A percentile compares a stretch with the other conserved stretches of the same genome.
Evolutionary conservation across 495 filamentous ascomycete species (phyloP).

Genomic region (Trichoderma asperelloides): DNA sequence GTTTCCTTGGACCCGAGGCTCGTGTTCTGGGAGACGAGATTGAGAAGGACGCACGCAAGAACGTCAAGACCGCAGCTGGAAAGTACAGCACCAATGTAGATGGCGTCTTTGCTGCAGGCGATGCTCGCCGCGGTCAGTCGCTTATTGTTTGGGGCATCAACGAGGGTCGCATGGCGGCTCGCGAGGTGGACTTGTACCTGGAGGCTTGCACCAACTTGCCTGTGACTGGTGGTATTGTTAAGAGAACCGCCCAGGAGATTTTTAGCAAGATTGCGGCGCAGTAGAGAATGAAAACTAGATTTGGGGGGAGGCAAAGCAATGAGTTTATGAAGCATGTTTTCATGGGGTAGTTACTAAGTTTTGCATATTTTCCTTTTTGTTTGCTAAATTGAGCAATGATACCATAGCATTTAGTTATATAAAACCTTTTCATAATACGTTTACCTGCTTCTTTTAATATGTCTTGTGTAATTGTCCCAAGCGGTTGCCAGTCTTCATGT

Average conservation of each 20-base stretch:
- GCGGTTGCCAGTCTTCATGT: no score
- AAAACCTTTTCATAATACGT: no score
- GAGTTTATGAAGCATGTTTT: not conserved
- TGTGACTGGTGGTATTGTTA: conserved; percentile 91
- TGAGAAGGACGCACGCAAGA: conserved; percentile 90
- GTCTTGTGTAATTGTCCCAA: no score
- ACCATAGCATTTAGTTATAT: not conserved
- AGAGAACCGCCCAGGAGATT: conserved; percentile 64
- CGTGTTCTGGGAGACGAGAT: conserved; percentile 77
- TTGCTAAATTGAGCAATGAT: no score
- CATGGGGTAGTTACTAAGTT: not conserved
- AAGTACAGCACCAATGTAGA: conserved; percentile 81
- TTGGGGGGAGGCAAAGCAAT: not conserved
- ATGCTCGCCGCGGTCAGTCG: conserved; percentile 93
- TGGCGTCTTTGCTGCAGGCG: conserved; percentile 91
- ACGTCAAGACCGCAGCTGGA: conserved; percentile 91
- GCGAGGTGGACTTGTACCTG: conserved; percentile 89
- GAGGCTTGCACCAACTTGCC: conserved; percentile 74
- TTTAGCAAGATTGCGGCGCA: conserved; percentile 23
- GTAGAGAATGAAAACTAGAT: not conserved
- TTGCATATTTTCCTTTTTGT: no score
- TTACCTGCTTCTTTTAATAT: not conserved
- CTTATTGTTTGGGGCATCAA: conserved; percentile 99
- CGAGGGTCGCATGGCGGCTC: conserved; percentile 87
- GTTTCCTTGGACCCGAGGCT: conserved; percentile 93